Conservation (phyloP, 148 eudicot species). For the Drosera capensis region DNA sequence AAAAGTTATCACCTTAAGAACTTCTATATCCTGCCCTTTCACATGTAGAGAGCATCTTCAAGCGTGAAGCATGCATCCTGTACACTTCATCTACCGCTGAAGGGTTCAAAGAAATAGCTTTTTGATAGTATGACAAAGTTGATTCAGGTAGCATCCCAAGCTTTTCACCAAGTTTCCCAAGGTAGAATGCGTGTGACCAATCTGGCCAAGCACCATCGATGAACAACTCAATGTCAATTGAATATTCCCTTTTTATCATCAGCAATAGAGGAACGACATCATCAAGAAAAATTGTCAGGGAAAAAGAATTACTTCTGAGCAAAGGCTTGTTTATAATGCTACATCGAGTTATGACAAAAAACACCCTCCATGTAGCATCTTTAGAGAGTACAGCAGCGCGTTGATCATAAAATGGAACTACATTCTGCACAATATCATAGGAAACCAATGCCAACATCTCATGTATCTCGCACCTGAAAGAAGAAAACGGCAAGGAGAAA, state of each 20-base stretch:
- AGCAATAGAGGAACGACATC: too few species aligned
- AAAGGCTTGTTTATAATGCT: conserved; percentile 84
- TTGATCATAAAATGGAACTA: conserved; percentile 89
- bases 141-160: conserved; percentile 50
- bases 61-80: conserved; percentile 97
- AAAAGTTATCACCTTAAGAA: conserved; percentile 48
- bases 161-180: conserved; percentile 87
- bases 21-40: conserved; percentile 44
- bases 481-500: too few species aligned
- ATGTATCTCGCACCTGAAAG: conserved; percentile 97
- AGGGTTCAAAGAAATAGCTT: conserved; percentile 69
- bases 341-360: conserved; percentile 73
- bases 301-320: conserved; percentile 46
- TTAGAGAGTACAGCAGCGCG: conserved; percentile 52
- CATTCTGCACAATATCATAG: conserved; percentile 90
- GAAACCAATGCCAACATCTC: conserved; percentile 93
- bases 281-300: neutral
- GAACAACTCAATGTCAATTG: neutral
- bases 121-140: conserved; percentile 62
- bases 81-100: conserved; percentile 93
- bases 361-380: conserved; percentile 62
- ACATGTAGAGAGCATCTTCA: conserved; percentile 72
- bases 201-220: conserved; percentile 52
- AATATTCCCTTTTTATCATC: too few species aligned
- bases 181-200: conserved; percentile 86